These are phyloP conservation scores for Trapa incisa DNA, from an alignment of 345 rosid genomes.

Conservation along the genomic window DNA sequence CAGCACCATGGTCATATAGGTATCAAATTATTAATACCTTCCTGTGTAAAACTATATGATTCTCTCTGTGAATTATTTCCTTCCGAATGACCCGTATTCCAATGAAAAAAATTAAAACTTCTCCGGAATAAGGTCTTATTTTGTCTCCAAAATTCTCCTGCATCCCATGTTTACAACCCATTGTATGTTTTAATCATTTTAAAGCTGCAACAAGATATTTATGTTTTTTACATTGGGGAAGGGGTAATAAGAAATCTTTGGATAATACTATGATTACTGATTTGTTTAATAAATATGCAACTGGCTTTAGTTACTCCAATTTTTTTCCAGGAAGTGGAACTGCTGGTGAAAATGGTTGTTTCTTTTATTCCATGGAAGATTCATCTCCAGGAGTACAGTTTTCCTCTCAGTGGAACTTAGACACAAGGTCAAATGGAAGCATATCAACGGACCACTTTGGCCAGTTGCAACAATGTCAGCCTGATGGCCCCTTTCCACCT, in stretches of 20 bases:
- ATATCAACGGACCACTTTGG: constrained; percentile 28
- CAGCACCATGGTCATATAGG: constrained; percentile 42
- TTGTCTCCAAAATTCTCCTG: background rate
- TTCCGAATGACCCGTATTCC: background rate
- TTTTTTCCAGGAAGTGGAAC: constrained; percentile 37
- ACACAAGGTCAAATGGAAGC: constrained; percentile 46
- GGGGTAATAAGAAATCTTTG: background rate
- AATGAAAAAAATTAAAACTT: background rate
- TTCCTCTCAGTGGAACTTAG: constrained; percentile 51
- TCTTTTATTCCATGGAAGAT: constrained; percentile 44
- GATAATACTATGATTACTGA: background rate
- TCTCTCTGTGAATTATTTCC: background rate
- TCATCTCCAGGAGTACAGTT: constrained; percentile 35
- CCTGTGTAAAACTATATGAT: background rate
- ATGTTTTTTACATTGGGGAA: no score
- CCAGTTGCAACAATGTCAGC: constrained; percentile 43
- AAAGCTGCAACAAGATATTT: no score
- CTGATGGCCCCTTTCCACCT: constrained; percentile 36
- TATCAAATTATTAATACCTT: constrained; percentile 11
- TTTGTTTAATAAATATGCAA: background rate
- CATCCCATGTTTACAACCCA: background rate
- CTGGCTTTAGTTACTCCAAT: background rate
- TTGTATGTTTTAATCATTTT: no score
- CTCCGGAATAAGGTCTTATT: background rate
- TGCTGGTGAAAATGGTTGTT: constrained; percentile 33